Evolutionary conservation across 345 rosid genomes (phyloP), one percentile per base, ranked within the genome.

Genomic region (Reutealis trisperma): DNA sequence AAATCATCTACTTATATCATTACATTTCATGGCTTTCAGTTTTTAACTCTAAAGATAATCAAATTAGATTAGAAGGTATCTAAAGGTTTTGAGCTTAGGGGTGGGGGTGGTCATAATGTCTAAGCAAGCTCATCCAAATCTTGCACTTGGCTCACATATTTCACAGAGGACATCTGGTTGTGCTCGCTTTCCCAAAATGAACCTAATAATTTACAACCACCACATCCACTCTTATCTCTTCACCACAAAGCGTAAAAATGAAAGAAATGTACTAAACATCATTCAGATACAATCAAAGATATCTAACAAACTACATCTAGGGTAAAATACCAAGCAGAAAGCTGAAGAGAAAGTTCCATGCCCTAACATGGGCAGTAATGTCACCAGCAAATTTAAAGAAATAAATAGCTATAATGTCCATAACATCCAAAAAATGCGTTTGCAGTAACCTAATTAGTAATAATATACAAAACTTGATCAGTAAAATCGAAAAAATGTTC

Each of bases 261-360:
- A 37, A 67, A 21, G n/a, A 8, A 34, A 67, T 67, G 8, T 3
- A 67, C 11, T n/a, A 67, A 11, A 42, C n/a, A 15, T 18, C 67
- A 10, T 32, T 63, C 10, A 19, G 27, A 45, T 5, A 45, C 51
- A 62, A 62, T 14, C 2, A 66, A 66, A 32, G n/a, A 64, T 34
- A 64, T 64, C 61, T 55, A 25, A 18, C 57, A 58, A 42, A 58
- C 51, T 72, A 34, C 51, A 72, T 72, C 75, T 72, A 21, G 25
- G 13, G 32, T 6, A 25, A 21, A 24, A 8, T 59, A 41, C 55
- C 37, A 59, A 42, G 8, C n/a, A 22, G 25, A 34, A 22, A 18
- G 61, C 76, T n/a, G 11, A 61, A 27, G 44, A 19, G 51, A 44
- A 57, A n/a, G 51, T 71, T 4, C 16, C 47, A 19, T 44, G 34